Evolutionary conservation across 2,329 filamentous ascomycete species (phyloP), one percentile per base, ranked within the genome.

Genomic region (Ophiocordyceps polyrhachis-furcata): DNA sequence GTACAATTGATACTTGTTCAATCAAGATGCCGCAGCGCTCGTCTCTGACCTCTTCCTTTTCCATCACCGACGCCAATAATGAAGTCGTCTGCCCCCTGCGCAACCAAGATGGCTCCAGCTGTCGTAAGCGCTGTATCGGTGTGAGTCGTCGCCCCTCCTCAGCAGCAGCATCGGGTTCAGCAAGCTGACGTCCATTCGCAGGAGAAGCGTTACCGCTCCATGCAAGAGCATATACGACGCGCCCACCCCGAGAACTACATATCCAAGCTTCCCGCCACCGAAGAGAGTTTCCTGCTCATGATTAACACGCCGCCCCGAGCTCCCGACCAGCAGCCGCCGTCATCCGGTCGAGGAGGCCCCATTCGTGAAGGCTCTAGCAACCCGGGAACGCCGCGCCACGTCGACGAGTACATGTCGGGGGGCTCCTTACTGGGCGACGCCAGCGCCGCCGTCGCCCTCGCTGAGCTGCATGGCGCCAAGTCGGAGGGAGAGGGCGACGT

Each of bases 191-290:
- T n/a, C 23, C 6, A 17, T 51, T 52, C 53, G 62, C 65, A 93
- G 86, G 86, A 93, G 69, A 93, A 93, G 66, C 77, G 85, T 54
- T 98, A 88, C 68, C 87, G 91, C 63, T 96, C 89, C 50, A 96
- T 98, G 86, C 91, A 96, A 67, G 91, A 98, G 74, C 91, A 98
- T 60, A 96, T 98, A 58, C 85, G 91, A 56, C 81, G 91, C 63
- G 89, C 91, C 53, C 91, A 98, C 62, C 89, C 89, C 49, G 87
- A 93, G 62, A 83, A 95, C 63, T 96, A 96, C 67, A 93, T 98
- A 55, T 81, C 91, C 43, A 95, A 96, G 74, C 82, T 96, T 55
- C 89, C 91, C 53, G 91, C 91, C 43, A 98, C 89, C 54, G 89
- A 95, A 64, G 89, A 96, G 67, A 95, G 87, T 78, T 95, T 98